Percentiles rank a stretch among this genome's conserved stretches.
phyloP scores from a whole-genome alignment of 257 asterid genomes.

The Thymus quinquecostatus region DNA sequence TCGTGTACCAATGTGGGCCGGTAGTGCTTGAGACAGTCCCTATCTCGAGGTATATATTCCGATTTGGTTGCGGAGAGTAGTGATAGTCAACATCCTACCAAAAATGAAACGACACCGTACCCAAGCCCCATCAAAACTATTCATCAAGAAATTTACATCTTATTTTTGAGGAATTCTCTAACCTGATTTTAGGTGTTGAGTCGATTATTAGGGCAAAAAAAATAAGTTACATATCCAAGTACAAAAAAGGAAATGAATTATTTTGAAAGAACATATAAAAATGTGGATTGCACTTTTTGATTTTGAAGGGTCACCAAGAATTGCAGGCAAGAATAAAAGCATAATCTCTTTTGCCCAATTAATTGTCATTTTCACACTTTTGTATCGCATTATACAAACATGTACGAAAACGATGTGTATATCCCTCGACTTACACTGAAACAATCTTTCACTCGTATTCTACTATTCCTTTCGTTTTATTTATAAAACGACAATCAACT shows the following conservation, averaged over 20 bases:
- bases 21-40: too few species aligned
- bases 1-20: too few species aligned
- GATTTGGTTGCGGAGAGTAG: too few species aligned
- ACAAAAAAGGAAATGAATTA: neutral
- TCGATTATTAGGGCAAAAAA: neutral
- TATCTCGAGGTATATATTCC: too few species aligned
- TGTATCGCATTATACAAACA: too few species aligned
- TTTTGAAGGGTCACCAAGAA: conserved; percentile 20
- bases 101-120: neutral
- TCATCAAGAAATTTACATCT: conserved; percentile 11
- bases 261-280: neutral
- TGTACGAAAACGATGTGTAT: too few species aligned
- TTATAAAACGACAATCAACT: too few species aligned
- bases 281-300: neutral
- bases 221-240: neutral
- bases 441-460: too few species aligned
- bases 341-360: conserved; percentile 15
- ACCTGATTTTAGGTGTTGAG: conserved; percentile 14
- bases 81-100: neutral
- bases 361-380: neutral
- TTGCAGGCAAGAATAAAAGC: conserved; percentile 10
- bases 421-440: too few species aligned
- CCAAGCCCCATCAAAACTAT: neutral
- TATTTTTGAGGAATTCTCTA: neutral
- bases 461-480: too few species aligned